Conservation (phyloP, 352 stramenopile species). For the Pythium phragmitis region DNA sequence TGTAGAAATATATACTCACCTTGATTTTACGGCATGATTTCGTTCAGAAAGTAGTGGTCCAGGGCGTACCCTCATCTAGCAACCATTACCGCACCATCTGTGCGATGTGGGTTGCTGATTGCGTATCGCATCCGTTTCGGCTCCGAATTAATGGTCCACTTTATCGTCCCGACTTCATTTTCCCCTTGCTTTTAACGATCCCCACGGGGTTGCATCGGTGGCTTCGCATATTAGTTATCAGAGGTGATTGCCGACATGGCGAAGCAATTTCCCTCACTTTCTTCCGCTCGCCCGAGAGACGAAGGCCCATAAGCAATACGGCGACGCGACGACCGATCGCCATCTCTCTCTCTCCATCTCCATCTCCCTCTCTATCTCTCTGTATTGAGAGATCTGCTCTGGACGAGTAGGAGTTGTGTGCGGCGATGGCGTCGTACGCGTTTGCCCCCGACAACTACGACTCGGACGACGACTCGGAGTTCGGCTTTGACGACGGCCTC, state of each 20-base stretch:
- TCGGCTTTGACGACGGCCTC: slow-evolving; percentile 47
- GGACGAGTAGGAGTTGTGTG: neutral
- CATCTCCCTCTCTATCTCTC: neutral
- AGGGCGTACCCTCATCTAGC: no score
- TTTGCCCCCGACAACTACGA: slow-evolving; percentile 11
- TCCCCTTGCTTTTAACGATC: no score
- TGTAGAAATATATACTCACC: slow-evolving; percentile 18
- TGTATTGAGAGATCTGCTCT: neutral
- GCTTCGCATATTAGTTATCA: neutral
- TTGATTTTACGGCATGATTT: neutral
- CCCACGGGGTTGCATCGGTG: neutral
- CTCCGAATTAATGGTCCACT: no score
- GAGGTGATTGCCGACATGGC: neutral
- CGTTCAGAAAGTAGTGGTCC: no score
- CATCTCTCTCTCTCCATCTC: neutral
- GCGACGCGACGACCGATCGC: neutral
- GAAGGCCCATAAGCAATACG: neutral
- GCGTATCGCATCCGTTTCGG: no score
- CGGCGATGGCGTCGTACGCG: slow-evolving; percentile 18
- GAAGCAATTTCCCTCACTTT: neutral
- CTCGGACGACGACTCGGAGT: slow-evolving; percentile 52
- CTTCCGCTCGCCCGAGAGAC: neutral
- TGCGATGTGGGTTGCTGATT: no score
- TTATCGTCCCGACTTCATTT: no score
- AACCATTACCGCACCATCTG: no score